Evolutionary conservation across 2,329 filamentous ascomycete species (phyloP).

Genomic region (Orbilia quercus): DNA sequence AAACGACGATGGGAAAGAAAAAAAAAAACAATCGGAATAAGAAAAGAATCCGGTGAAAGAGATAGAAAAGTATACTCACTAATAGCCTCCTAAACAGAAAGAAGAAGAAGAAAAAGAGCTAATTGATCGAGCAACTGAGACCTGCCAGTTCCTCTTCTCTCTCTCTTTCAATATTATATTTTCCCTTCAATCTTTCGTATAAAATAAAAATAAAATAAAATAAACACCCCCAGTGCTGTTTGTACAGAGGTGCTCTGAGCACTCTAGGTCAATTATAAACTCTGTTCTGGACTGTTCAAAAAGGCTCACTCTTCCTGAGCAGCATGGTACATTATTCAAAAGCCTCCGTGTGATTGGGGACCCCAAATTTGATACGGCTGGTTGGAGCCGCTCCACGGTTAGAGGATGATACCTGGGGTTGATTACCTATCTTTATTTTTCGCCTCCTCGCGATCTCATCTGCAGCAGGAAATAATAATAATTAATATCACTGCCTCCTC

Average conservation of each 20-base stretch:
- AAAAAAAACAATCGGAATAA: conserved; percentile 57
- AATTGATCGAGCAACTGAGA: no score
- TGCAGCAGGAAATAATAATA: conserved; percentile 47
- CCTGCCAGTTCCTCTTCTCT: conserved; percentile 55
- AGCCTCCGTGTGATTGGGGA: conserved; percentile 56
- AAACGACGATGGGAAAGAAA: conserved; percentile 39
- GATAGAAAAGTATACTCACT: conserved; percentile 46
- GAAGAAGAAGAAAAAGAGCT: no score
- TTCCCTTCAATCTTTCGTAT: conserved; percentile 47
- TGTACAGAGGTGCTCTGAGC: conserved; percentile 34
- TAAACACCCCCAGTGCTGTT: conserved; percentile 41
- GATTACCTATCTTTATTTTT: conserved; percentile 54
- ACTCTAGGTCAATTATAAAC: no score
- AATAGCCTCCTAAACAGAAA: conserved; percentile 22
- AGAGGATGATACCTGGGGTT: conserved; percentile 51
- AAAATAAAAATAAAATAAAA: no score
- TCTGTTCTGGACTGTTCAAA: conserved; percentile 54
- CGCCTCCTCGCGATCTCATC: conserved; percentile 53
- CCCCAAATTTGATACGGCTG: conserved; percentile 56
- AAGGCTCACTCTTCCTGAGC: conserved; percentile 55
- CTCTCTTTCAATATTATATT: no score
- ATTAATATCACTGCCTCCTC: conserved; percentile 39
- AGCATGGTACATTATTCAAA: conserved; percentile 55
- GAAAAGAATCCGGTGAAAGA: conserved; percentile 57
- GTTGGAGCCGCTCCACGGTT: conserved; percentile 55